Conservation (phyloP, 202 grass and related monocot genomes). For the Setaria italica region DNA sequence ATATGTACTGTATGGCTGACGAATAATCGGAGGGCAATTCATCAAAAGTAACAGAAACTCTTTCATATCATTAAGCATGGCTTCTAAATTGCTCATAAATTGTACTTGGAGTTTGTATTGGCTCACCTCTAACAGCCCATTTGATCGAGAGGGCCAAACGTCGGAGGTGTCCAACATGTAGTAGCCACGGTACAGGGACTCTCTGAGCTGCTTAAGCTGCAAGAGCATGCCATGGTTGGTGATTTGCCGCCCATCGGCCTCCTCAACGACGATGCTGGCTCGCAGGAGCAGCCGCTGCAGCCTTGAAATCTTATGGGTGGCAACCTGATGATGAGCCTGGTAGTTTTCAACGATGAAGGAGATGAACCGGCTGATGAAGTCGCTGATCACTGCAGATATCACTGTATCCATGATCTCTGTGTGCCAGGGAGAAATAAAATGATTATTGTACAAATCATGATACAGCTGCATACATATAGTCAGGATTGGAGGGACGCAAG, state of each 20-base stretch:
- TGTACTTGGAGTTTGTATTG: background rate
- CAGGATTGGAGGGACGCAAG: no score
- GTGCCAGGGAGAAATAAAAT: no score
- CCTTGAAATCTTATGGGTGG: background rate
- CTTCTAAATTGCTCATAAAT: background rate
- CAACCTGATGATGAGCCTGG: no score
- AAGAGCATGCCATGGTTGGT: conserved; percentile 35
- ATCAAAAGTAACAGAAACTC: conserved; percentile 12
- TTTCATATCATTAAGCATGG: background rate
- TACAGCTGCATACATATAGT: background rate
- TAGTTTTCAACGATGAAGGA: background rate
- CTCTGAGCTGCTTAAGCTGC: background rate
- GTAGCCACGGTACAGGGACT: conserved; percentile 28
- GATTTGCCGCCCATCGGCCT: conserved; percentile 6
- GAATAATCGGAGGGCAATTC: background rate
- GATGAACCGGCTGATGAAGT: background rate
- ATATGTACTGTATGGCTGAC: background rate
- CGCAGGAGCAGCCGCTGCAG: conserved; percentile 26
- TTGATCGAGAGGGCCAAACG: no score
- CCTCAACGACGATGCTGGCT: background rate
- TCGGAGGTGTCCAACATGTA: background rate
- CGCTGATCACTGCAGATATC: background rate
- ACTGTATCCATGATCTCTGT: background rate
- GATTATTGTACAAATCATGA: background rate
- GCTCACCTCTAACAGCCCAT: background rate